Base-by-base conservation (phyloP, 345 rosid genomes). In the Eucalyptus camaldulensis region DNA sequence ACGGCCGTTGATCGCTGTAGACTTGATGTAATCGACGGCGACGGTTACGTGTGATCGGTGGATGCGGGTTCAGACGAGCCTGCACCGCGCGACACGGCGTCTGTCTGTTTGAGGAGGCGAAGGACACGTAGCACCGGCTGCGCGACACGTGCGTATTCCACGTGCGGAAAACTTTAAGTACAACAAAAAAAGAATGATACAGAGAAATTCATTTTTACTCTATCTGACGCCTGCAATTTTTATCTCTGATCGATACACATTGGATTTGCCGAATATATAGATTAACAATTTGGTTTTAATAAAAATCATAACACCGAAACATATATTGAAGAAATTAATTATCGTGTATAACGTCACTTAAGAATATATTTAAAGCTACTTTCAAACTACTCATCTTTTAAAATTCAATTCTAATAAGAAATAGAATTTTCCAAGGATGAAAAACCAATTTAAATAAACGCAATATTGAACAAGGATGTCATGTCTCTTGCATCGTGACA, bases 341-440 rank as follows among this genome's bases (percentile, higher is more conserved):
- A 24, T 24, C 0, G 0, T 5, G 0, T 56, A 56, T 56, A 25
- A 56, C 62, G 29, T 56, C 62, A 24, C 27, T 24, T 0, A 56
- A 0, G 29, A 56, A 56, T 10, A 56, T 9, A 56, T 56, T 56
- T 56, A 10, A 56, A 56, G 62, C 0, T 56, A 0, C 62, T 56
- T 56, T 56, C 29, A 22, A 56, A 56, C 0, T 56, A 22, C 11
- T 65, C 40, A n/a, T 67, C 33, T 65, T 16, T 3, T 67, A 67
- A 31, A 8, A 31, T 67, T 31, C 11, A 67, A 15, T 15, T 15
- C 40, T 15, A 31, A 67, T 16, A 16, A 44, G 86, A 44, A 43
- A 83, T 7, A 11, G 12, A 83, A 40, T 19, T 47, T 81, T 81
- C 29, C n/a, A 8, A 44, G 3, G 17, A 83, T 37, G 0, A 43